phyloP scores from a whole-genome alignment of 2,329 filamentous ascomycete genomes.

The Onygenales sp. region DNA sequence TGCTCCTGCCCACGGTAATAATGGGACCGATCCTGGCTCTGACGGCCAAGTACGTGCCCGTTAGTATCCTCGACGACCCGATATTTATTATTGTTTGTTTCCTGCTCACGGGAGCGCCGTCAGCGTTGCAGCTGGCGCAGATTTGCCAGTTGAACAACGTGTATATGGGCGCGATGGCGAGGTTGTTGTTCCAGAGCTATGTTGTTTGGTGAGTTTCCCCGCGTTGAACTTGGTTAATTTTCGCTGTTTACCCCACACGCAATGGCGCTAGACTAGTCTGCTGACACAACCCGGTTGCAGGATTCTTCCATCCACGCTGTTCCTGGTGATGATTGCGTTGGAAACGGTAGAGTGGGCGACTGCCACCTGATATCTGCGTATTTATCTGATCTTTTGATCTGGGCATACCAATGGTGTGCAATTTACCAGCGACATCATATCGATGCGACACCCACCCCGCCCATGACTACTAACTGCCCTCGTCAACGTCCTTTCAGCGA shows the following conservation, averaged over 20 bases:
- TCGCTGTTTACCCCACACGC: conserved; percentile 13
- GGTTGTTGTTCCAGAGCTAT: conserved; percentile 89
- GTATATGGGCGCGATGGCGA: conserved; percentile 89
- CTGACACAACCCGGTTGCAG: conserved; percentile 30
- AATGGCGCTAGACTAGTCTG: not conserved
- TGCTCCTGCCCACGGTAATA: conserved; percentile 82
- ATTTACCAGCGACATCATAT: not conserved
- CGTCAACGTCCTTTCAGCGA: no score
- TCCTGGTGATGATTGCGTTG: conserved; percentile 82
- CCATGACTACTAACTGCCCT: no score
- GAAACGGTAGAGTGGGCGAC: conserved; percentile 85
- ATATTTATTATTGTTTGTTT: conserved; percentile 99
- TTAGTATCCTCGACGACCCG: conserved; percentile 92
- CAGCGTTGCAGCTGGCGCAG: conserved; percentile 86
- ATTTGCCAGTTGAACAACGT: conserved; percentile 98
- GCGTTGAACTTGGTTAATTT: not conserved
- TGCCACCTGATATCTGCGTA: not conserved
- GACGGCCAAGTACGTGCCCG: conserved; percentile 77
- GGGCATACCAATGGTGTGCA: no score
- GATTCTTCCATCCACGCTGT: conserved; percentile 86
- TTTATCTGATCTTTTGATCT: not conserved
- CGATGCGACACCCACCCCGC: no score
- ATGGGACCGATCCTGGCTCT: conserved; percentile 87
- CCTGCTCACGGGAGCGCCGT: conserved; percentile 86
- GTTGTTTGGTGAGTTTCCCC: conserved; percentile 66